phyloP scores from a whole-genome alignment of 495 filamentous ascomycete species.

The Durotheca rogersii region DNA sequence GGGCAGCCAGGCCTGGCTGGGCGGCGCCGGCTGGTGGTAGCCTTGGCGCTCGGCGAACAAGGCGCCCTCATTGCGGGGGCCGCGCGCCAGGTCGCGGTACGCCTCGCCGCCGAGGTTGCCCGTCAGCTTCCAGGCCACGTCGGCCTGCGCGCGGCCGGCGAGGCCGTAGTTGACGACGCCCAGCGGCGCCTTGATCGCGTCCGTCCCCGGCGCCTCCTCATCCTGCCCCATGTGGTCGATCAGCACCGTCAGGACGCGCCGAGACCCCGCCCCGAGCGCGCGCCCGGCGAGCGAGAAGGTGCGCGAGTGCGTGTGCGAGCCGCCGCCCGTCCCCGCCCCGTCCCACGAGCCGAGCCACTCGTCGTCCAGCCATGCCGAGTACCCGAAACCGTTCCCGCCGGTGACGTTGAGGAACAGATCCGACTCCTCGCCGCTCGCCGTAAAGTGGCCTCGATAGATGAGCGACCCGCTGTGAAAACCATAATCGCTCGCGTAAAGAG shows the following conservation, averaged over 20 bases:
- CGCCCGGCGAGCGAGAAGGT: constrained; percentile 48
- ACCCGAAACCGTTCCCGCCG: constrained; percentile 63
- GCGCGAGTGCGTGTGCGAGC: constrained; percentile 54
- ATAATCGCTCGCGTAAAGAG: constrained; percentile 70
- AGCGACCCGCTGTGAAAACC: constrained; percentile 69
- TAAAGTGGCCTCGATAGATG: constrained; percentile 70
- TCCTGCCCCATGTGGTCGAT: constrained; percentile 73
- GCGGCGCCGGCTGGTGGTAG: constrained; percentile 62
- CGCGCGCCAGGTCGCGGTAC: constrained; percentile 63
- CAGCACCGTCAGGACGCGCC: constrained; percentile 66
- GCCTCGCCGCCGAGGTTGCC: constrained; percentile 75
- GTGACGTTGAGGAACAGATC: constrained; percentile 56
- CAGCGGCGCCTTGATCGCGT: constrained; percentile 68
- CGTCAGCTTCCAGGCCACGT: constrained; percentile 66
- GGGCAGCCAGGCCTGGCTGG: constrained; percentile 48
- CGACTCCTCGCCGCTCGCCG: constrained; percentile 60
- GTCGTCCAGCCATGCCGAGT: constrained; percentile 58
- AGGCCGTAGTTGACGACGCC: constrained; percentile 63
- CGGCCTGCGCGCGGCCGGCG: constrained; percentile 46
- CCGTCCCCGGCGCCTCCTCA: constrained; percentile 60
- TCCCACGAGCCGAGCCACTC: constrained; percentile 57
- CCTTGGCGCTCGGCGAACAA: constrained; percentile 69
- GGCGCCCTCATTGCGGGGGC: constrained; percentile 75
- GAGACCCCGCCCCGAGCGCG: constrained; percentile 48
- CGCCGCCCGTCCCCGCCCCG: constrained; percentile 47